Evolutionary conservation across 495 filamentous ascomycete species (phyloP), one percentile per base, ranked within the genome.

Genomic region (Friedmanniomyces simplex): DNA sequence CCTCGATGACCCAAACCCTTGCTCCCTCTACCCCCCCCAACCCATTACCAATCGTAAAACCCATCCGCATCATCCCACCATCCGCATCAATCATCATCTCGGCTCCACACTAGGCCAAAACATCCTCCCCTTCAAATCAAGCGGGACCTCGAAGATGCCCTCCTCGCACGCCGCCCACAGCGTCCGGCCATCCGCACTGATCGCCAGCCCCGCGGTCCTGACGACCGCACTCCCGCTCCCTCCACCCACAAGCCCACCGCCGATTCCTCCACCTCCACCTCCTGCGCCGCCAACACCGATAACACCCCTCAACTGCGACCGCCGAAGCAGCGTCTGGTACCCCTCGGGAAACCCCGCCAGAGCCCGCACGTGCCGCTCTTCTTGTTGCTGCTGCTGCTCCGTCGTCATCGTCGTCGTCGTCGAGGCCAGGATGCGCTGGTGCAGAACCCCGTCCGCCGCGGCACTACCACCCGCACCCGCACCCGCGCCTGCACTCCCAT

Each of bases 181-280:
- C 54, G 50, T 67, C 39, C 68, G 56, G 7, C 69, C 69, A 63
- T 73, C 69, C 22, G 56, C 46, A 57, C 68, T 73, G 54, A 72
- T 66, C 25, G 71, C 71, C 57, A 73, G 56, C 20, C 71, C 71
- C 21, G 71, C 69, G 11, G 68, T 73, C 48, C 67, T 42, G 13
- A 71, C 60, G 13, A 71, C 60, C 20, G 67, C 69, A 21, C 37
- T 57, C 26, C 24, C 64, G 18, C 22, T 42, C 45, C n/a, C 16
- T 21, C 30, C 30, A 6, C n/a, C n/a, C n/a, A n/a, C n/a, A n/a
- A n/a, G n/a, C n/a, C n/a, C n/a, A n/a, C n/a, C n/a, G n/a, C n/a
- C n/a, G n/a, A n/a, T n/a, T n/a, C n/a, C 28, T 10, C 28, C 28
- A 32, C 28, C 28, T 4, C 28, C 28, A 32, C 28, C 28, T 32